Conservation (phyloP, 176 grass and related monocot genomes). For the Aegilops umbellulata region DNA sequence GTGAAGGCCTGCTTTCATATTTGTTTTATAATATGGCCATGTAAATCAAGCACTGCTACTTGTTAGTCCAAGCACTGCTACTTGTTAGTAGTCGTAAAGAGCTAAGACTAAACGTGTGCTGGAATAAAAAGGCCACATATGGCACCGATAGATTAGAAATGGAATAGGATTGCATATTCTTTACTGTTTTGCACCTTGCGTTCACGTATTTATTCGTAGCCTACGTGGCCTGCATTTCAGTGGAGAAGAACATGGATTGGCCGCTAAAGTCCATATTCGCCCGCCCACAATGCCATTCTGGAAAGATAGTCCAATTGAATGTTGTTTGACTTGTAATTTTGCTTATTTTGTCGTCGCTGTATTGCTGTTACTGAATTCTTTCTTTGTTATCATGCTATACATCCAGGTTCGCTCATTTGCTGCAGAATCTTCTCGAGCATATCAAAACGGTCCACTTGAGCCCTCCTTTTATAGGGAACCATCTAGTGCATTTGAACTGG, state of each 20-base stretch:
- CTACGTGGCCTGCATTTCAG: neutral
- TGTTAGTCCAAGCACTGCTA: neutral
- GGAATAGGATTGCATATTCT: neutral
- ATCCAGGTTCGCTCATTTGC: slow-evolving; percentile 90
- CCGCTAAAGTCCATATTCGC: neutral
- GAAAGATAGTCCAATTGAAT: slow-evolving; percentile 3
- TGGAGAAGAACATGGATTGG: neutral
- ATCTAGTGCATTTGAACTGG: slow-evolving; percentile 46
- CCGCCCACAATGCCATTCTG: neutral
- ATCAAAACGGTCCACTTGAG: slow-evolving; percentile 86
- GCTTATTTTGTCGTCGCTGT: slow-evolving; percentile 3
- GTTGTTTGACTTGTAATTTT: neutral
- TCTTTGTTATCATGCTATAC: slow-evolving; percentile 4
- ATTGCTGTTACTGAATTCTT: slow-evolving; percentile 22
- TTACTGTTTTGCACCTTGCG: neutral
- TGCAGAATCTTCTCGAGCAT: slow-evolving; percentile 81
- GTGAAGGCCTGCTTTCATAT: neutral
- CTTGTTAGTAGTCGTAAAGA: too few species aligned
- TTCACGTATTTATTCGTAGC: neutral
- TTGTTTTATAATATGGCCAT: neutral
- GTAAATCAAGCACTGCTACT: neutral
- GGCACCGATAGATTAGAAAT: neutral
- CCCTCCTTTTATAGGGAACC: slow-evolving; percentile 78
- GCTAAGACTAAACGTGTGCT: neutral
- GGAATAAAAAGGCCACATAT: neutral